A percentile compares a stretch with the other conserved stretches of the same genome.
phyloP scores from a whole-genome alignment of 2,329 filamentous ascomycete genomes.

The Hortaea werneckii region DNA sequence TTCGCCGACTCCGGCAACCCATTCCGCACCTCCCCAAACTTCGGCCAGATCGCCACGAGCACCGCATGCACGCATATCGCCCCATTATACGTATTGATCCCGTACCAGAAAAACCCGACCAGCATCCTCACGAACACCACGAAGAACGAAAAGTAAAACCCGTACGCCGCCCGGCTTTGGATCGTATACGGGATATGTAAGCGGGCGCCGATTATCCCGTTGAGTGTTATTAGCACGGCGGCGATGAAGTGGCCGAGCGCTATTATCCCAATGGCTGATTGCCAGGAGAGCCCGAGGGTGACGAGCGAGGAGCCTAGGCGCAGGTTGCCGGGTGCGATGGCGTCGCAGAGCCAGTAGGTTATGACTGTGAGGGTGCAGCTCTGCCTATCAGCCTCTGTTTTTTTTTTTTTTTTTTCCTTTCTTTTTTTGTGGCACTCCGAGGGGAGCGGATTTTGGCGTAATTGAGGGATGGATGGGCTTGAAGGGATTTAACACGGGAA shows the following conservation, averaged over 20 bases:
- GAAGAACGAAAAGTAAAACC: constrained; percentile 17
- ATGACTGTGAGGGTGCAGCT: no score
- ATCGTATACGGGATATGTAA: constrained; percentile 22
- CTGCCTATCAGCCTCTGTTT: no score
- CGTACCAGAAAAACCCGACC: constrained; percentile 28
- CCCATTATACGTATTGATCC: constrained; percentile 22
- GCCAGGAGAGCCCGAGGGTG: constrained; percentile 13
- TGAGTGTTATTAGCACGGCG: constrained; percentile 9
- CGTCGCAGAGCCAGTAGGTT: constrained; percentile 18
- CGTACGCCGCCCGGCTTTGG: constrained; percentile 18
- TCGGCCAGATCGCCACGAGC: constrained; percentile 17
- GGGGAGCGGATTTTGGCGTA: background rate
- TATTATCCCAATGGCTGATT: constrained; percentile 11
- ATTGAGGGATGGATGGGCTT: background rate
- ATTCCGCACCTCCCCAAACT: constrained; percentile 10
- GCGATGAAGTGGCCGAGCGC: constrained; percentile 12
- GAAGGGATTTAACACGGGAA: no score
- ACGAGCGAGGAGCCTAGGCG: constrained; percentile 13
- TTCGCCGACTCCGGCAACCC: constrained; percentile 11
- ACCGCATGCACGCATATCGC: constrained; percentile 20
- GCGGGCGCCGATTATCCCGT: constrained; percentile 15
- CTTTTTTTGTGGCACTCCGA: no score
- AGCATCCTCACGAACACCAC: constrained; percentile 23
- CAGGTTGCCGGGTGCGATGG: constrained; percentile 11
- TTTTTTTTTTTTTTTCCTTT: no score